Conservation (phyloP, 352 stramenopile genomes). For the Globisporangium paddicum region DNA sequence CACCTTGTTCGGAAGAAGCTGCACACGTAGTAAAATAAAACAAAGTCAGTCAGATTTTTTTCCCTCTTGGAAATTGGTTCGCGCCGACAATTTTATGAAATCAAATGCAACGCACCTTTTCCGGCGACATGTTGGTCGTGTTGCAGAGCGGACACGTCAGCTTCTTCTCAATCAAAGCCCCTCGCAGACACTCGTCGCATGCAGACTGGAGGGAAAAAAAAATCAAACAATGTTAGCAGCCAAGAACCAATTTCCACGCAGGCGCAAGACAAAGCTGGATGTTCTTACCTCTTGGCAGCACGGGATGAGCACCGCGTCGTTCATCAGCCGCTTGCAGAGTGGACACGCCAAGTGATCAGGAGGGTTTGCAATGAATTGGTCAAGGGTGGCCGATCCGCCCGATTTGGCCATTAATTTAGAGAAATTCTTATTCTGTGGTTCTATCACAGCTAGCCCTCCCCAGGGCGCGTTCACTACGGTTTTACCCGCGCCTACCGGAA, state of each 20-base stretch:
- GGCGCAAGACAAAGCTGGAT: constrained; percentile 8
- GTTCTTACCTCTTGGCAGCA: constrained; percentile 84
- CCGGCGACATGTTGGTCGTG: constrained; percentile 77
- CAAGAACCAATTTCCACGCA: background rate
- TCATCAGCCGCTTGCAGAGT: constrained; percentile 86
- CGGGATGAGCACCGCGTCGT: constrained; percentile 82
- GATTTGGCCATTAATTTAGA: constrained; percentile 89
- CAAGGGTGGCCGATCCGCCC: constrained; percentile 84
- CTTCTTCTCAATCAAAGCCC: constrained; percentile 74
- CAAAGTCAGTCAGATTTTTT: background rate
- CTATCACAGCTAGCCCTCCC: constrained; percentile 87
- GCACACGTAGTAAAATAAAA: background rate
- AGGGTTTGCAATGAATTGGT: constrained; percentile 89
- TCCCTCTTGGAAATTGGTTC: background rate
- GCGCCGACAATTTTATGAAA: background rate
- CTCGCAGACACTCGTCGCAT: constrained; percentile 79
- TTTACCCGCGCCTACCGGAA: constrained; percentile 75
- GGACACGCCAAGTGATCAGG: constrained; percentile 87
- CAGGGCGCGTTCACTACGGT: constrained; percentile 85
- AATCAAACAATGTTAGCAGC: constrained; percentile 10
- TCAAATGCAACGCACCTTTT: constrained; percentile 37
- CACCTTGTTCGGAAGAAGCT: constrained; percentile 79
- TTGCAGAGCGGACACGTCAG: constrained; percentile 78
- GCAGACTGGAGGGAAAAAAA: constrained; percentile 50
- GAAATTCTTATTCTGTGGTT: constrained; percentile 90